A percentile compares a stretch with the other conserved stretches of the same genome.
Evolutionary conservation across 2,329 filamentous ascomycete genomes (phyloP).

Genomic region (Ascochyta lentis): DNA sequence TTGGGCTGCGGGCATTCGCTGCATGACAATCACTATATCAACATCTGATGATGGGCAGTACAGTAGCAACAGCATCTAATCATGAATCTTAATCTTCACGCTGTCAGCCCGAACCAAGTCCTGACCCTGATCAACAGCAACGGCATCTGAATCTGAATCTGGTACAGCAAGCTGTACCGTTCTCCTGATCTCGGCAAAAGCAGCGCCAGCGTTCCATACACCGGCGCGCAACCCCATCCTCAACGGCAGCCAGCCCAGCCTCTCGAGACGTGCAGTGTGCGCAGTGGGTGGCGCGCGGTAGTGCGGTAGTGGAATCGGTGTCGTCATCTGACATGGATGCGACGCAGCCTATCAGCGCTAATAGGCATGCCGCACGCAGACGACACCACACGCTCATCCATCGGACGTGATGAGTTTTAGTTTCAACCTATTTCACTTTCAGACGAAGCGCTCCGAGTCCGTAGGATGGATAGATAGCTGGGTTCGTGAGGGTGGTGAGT

Average conservation of each 20-base stretch:
- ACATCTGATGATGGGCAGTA: constrained; percentile 3
- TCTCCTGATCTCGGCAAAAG: neutral
- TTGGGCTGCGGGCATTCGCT: constrained; percentile 18
- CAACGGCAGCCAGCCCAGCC: neutral
- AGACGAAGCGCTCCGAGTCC: neutral
- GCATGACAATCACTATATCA: constrained; percentile 25
- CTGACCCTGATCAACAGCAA: neutral
- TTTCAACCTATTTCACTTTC: neutral
- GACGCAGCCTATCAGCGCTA: constrained; percentile 11
- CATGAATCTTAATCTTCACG: constrained; percentile 10
- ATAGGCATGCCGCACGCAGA: neutral
- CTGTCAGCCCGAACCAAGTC: neutral
- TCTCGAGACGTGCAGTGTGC: neutral
- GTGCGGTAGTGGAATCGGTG: constrained; percentile 2
- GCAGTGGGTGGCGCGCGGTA: neutral
- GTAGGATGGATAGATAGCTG: too few relatives aligned
- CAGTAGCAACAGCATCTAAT: constrained; percentile 16
- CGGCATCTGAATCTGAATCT: neutral
- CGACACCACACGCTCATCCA: neutral
- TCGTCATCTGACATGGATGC: constrained; percentile 9
- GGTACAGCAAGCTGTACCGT: neutral
- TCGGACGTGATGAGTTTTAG: neutral
- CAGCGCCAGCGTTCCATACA: neutral
- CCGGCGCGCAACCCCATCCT: neutral
- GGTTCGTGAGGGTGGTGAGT: too few relatives aligned